Conservation (phyloP, 2,329 filamentous ascomycete genomes). For the Verticillium alfalfae region DNA sequence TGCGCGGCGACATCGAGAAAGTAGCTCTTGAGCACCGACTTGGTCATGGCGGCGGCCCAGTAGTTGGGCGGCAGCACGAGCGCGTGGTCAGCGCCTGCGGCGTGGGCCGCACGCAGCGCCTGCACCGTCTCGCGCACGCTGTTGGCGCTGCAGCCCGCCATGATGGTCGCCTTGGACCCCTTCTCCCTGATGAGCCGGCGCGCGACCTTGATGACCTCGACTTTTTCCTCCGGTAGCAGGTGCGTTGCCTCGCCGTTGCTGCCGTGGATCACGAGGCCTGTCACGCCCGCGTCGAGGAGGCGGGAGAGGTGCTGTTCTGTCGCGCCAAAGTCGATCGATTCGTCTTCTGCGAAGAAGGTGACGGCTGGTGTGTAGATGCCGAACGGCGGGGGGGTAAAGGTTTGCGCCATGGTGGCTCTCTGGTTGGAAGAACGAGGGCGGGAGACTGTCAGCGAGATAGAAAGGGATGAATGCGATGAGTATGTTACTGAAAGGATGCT, state of each 20-base stretch:
- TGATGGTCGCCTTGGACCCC: conserved; percentile 33
- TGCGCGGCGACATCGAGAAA: conserved; percentile 52
- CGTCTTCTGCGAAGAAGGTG: conserved; percentile 53
- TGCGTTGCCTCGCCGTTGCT: conserved; percentile 72
- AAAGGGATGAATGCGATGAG: background rate
- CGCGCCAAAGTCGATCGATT: conserved; percentile 49
- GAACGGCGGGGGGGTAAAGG: conserved; percentile 2
- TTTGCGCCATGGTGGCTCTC: background rate
- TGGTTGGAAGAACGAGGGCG: background rate
- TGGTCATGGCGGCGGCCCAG: conserved; percentile 56
- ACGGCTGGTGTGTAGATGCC: conserved; percentile 60
- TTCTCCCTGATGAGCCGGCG: background rate
- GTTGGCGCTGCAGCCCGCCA: conserved; percentile 64
- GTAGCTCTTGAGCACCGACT: conserved; percentile 50
- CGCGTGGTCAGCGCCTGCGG: conserved; percentile 61
- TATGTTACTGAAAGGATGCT: background rate
- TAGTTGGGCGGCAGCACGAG: conserved; percentile 65
- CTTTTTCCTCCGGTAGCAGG: conserved; percentile 23
- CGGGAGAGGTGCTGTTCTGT: conserved; percentile 48
- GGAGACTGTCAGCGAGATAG: background rate
- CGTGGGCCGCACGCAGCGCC: conserved; percentile 57
- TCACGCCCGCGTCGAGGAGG: conserved; percentile 57
- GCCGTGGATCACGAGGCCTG: conserved; percentile 64
- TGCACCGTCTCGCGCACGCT: conserved; percentile 63
- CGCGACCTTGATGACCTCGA: background rate